Evolutionary conservation across 768 basidiomycete genomes (phyloP).

Genomic region (Suillus hirtellus): DNA sequence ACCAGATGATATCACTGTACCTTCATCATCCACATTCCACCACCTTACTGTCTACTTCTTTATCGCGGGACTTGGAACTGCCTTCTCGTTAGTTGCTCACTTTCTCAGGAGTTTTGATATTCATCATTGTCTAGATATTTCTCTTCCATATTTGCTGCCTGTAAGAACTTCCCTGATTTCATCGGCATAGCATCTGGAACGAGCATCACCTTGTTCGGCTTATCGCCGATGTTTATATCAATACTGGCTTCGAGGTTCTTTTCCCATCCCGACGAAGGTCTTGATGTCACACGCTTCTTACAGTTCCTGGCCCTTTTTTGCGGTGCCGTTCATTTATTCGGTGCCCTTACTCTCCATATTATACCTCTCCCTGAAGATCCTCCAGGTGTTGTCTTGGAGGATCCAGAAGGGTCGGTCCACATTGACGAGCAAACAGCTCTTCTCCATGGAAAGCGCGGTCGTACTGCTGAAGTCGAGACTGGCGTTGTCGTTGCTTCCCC

Average conservation of each 20-base stretch:
- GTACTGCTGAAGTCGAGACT: conserved; percentile 19
- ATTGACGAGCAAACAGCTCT: conserved; percentile 32
- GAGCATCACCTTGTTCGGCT: conserved; percentile 75
- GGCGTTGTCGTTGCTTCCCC: conserved; percentile 25
- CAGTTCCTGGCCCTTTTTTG: conserved; percentile 57
- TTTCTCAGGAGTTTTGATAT: conserved; percentile 20
- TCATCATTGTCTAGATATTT: conserved; percentile 49
- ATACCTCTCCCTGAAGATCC: conserved; percentile 13
- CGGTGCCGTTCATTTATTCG: conserved; percentile 53
- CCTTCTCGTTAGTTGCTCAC: conserved; percentile 60
- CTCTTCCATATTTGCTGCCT: conserved; percentile 73
- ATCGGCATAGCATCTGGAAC: conserved; percentile 66
- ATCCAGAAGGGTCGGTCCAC: conserved; percentile 16
- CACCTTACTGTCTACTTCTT: conserved; percentile 59
- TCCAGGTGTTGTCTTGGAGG: conserved; percentile 4
- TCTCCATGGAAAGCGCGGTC: conserved; percentile 22
- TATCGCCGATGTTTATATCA: conserved; percentile 77
- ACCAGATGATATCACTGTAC: conserved; percentile 37
- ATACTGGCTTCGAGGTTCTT: conserved; percentile 63
- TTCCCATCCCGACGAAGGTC: conserved; percentile 44
- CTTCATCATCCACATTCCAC: conserved; percentile 48
- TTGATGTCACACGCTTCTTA: conserved; percentile 51
- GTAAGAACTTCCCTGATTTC: conserved; percentile 65
- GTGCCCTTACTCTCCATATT: conserved; percentile 45
- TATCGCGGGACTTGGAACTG: conserved; percentile 65